Evolutionary conservation across 805 yeast species (phyloP).

Genomic region (Ascoidea asiatica): DNA sequence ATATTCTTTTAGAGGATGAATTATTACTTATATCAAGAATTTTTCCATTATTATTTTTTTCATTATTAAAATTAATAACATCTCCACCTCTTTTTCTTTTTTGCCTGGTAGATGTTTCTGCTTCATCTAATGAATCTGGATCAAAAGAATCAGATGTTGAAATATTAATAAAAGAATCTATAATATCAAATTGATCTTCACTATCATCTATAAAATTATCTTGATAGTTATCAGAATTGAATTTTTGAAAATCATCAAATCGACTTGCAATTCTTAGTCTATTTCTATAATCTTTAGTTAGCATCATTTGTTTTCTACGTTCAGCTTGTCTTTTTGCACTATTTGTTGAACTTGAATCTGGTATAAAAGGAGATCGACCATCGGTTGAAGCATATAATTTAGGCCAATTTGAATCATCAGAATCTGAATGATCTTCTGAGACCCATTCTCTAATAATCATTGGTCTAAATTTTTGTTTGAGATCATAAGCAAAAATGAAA

Average conservation of each 20-base stretch:
- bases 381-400: slow-evolving; percentile 44
- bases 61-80: too few relatives aligned
- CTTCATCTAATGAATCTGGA: slow-evolving; percentile 1
- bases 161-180: too few relatives aligned
- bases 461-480: slow-evolving; percentile 67
- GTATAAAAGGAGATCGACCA: slow-evolving; percentile 78
- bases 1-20: too few relatives aligned
- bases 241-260: slow-evolving; percentile 7
- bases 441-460: slow-evolving; percentile 77
- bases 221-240: slow-evolving; percentile 1
- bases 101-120: background rate
- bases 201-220: background rate
- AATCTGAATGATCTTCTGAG: slow-evolving; percentile 12
- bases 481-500: slow-evolving; percentile 69
- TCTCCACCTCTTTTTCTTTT: too few relatives aligned
- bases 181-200: background rate
- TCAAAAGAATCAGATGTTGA: too few relatives aligned
- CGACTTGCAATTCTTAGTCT: slow-evolving; percentile 13
- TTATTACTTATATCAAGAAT: too few relatives aligned
- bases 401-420: slow-evolving; percentile 31
- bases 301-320: slow-evolving; percentile 14
- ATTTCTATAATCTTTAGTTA: slow-evolving; percentile 26
- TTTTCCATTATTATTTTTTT: too few relatives aligned
- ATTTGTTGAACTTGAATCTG: slow-evolving; percentile 31
- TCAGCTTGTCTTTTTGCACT: slow-evolving; percentile 26